These are phyloP conservation scores for Tulasnella sp. DNA, from an alignment of 768 basidiomycete genomes.

Conservation along the genomic window DNA sequence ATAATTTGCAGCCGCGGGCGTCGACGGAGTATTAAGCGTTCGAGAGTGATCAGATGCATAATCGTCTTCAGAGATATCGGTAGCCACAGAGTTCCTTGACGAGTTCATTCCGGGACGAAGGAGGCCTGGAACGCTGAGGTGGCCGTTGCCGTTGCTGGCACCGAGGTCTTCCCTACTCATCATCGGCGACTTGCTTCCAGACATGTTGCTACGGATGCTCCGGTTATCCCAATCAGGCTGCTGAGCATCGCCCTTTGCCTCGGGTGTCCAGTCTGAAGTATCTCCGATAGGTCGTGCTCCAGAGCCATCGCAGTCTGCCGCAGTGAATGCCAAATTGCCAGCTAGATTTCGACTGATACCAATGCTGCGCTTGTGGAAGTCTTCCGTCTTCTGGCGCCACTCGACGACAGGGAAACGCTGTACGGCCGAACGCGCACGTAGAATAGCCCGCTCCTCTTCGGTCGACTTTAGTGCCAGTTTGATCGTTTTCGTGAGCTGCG, in stretches of 20 bases:
- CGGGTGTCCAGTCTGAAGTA: constrained; percentile 72
- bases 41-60: constrained; percentile 27
- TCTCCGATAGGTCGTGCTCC: constrained; percentile 35
- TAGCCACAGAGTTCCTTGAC: constrained; percentile 29
- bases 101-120: constrained; percentile 25
- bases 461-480: constrained; percentile 88
- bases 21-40: constrained; percentile 22
- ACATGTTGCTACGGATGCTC: constrained; percentile 7
- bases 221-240: constrained; percentile 65
- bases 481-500: constrained; percentile 88
- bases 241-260: constrained; percentile 48
- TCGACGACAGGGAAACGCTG: constrained; percentile 97
- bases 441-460: constrained; percentile 81
- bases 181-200: not conserved
- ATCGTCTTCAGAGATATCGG: constrained; percentile 46
- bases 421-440: constrained; percentile 86
- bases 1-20: constrained; percentile 39
- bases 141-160: constrained; percentile 1
- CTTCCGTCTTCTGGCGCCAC: constrained; percentile 93
- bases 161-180: not conserved
- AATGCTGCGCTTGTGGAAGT: constrained; percentile 86
- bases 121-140: constrained; percentile 27
- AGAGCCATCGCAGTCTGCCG: constrained; percentile 30
- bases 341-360: constrained; percentile 55
- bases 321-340: constrained; percentile 58